A percentile compares a stretch with the other conserved stretches of the same genome.
phyloP scores from a whole-genome alignment of 106 monocot genomes.

The Apostasia shenzhenica region DNA sequence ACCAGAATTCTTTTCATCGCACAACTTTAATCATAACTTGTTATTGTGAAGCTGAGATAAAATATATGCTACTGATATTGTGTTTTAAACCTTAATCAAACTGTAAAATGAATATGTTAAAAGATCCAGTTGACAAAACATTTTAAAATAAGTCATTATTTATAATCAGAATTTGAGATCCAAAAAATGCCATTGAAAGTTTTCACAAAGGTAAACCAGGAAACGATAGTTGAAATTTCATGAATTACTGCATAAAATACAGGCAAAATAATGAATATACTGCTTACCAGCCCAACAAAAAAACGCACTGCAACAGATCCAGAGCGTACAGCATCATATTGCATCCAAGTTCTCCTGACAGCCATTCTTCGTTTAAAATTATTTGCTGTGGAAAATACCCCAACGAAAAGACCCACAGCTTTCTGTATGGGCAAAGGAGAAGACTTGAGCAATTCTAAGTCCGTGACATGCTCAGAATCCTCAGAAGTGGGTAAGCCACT shows the following conservation, averaged over 20 bases:
- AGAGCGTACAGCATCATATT: constrained; percentile 68
- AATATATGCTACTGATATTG: too few species aligned
- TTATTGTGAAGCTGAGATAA: too few species aligned
- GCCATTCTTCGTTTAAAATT: constrained; percentile 96
- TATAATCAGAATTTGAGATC: too few species aligned
- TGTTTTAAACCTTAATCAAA: too few species aligned
- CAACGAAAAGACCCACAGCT: constrained; percentile 63
- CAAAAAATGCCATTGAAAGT: too few species aligned
- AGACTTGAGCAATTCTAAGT: constrained; percentile 63
- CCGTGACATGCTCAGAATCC: constrained; percentile 54
- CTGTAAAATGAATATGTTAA: too few species aligned
- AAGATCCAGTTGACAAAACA: too few species aligned
- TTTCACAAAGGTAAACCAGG: too few species aligned
- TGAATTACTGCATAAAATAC: neutral
- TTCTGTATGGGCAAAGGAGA: constrained; percentile 38
- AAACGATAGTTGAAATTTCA: neutral
- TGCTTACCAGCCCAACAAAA: constrained; percentile 90
- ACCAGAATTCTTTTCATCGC: too few species aligned
- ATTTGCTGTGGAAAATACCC: constrained; percentile 88
- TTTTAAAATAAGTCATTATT: too few species aligned
- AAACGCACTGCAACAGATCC: constrained; percentile 69
- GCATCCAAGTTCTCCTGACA: constrained; percentile 93
- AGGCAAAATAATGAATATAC: neutral
- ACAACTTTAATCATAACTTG: too few species aligned
- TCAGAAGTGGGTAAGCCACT: constrained; percentile 92